Evolutionary conservation across 2,329 filamentous ascomycete genomes (phyloP), one percentile per base, ranked within the genome.

Genomic region (Aaosphaeria pasadenensis): DNA sequence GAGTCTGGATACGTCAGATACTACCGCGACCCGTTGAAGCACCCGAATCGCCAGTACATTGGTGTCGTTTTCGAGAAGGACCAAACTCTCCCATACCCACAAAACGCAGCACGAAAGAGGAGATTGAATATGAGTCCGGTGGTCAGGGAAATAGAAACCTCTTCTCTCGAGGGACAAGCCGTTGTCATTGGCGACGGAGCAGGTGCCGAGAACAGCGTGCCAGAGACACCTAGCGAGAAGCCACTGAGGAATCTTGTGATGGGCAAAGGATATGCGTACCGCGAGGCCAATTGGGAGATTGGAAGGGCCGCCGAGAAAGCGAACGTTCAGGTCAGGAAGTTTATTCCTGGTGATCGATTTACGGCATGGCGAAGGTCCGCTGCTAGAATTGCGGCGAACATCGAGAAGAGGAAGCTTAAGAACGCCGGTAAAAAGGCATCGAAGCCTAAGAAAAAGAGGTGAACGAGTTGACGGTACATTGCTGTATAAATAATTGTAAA

Each of bases 1-100:
- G 83, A 87, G 47, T 80, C 87, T 4, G 94, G 94, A 55, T 99
- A 95, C 72, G 94, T 99, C 51, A 91, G 94, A 62, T 99, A 96
- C 81, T 99, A 99, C 79, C 85, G 87, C 66, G 92, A 99, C 67
- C 91, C 91, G 0, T 72, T 80, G 31, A 81, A 78, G 50, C 90
- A 97, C 71, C 88, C 91, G 1, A 88, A 90, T 58, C 83, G 91
- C 51, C 89, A 95, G 71, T 99, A 91, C 77, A 99, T 99, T 63
- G 94, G 94, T 52, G 87, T 99, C 17, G 88, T 88, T 32, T 91
- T 96, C 71, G 81, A 91, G 68, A 89, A 90, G 66, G 77, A 85
- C 11, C 89, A 95, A 62, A 83, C 78, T 31, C 82, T 99, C 1
- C 94, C 94, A 0, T 84, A 88, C 64, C 86, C 89, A 1, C 74